Evolutionary conservation across 2,329 filamentous ascomycete genomes (phyloP).

Genomic region (Colletotrichum musicola): DNA sequence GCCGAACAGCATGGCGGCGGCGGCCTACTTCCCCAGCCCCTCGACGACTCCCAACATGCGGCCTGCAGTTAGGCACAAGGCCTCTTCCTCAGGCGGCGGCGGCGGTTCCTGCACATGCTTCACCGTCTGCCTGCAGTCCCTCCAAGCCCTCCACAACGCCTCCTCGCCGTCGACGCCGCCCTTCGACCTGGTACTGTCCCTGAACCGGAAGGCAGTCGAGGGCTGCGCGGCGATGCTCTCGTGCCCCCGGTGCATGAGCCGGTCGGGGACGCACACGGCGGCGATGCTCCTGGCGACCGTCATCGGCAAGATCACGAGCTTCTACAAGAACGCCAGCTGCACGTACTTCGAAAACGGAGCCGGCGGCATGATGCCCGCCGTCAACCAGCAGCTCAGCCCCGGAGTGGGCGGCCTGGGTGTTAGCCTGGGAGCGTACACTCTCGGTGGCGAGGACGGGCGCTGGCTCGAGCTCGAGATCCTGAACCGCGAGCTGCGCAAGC

Average conservation of each 20-base stretch:
- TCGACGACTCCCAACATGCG: slow-evolving; percentile 52
- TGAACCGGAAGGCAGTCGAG: slow-evolving; percentile 63
- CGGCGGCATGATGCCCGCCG: slow-evolving; percentile 28
- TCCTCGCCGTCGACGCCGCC: slow-evolving; percentile 53
- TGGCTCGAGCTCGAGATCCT: slow-evolving; percentile 63
- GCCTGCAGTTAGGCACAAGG: slow-evolving; percentile 42
- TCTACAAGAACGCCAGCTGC: slow-evolving; percentile 58
- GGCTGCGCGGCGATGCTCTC: slow-evolving; percentile 61
- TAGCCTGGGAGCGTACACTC: slow-evolving; percentile 59
- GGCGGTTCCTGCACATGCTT: slow-evolving; percentile 60
- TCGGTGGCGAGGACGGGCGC: slow-evolving; percentile 59
- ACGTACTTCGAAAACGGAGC: slow-evolving; percentile 52
- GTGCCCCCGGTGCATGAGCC: slow-evolving; percentile 59
- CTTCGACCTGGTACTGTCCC: slow-evolving; percentile 58
- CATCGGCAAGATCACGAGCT: slow-evolving; percentile 60
- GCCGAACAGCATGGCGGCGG: slow-evolving; percentile 50
- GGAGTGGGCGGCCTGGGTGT: slow-evolving; percentile 48
- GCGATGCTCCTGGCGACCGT: slow-evolving; percentile 64
- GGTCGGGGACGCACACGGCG: slow-evolving; percentile 57
- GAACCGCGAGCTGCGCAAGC: slow-evolving; percentile 60
- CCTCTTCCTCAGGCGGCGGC: slow-evolving; percentile 42
- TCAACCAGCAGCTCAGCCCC: slow-evolving; percentile 34
- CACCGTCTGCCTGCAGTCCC: slow-evolving; percentile 58
- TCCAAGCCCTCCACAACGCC: slow-evolving; percentile 61
- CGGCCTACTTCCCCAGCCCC: slow-evolving; percentile 55